Conservation (phyloP, 1,284 basidiomycete genomes). For the Apiotrichum siamense region DNA sequence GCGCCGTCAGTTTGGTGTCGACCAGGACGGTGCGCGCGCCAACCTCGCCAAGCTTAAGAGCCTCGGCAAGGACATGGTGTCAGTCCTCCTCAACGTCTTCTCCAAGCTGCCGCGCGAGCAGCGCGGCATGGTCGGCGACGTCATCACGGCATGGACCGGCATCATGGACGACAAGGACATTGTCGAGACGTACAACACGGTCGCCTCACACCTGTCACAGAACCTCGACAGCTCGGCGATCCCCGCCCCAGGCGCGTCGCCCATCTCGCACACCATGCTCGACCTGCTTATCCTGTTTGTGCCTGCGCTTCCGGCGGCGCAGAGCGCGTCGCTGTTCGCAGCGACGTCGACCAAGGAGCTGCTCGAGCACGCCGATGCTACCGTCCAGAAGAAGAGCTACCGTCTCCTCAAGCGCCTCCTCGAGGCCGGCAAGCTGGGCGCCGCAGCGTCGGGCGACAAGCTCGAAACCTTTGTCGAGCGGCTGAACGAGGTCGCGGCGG, state of each 20-base stretch:
- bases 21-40: constrained; percentile 57
- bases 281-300: constrained; percentile 84
- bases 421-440: constrained; percentile 57
- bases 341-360: constrained; percentile 43
- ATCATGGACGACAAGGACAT: constrained; percentile 75
- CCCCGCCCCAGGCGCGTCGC: constrained; percentile 42
- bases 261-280: constrained; percentile 70
- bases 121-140: constrained; percentile 78
- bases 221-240: constrained; percentile 54
- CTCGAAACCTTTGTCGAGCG: constrained; percentile 55
- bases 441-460: constrained; percentile 51
- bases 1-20: constrained; percentile 51
- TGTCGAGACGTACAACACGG: constrained; percentile 70
- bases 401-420: constrained; percentile 72
- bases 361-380: constrained; percentile 64
- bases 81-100: constrained; percentile 96
- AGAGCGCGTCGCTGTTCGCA: constrained; percentile 61
- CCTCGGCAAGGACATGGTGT: constrained; percentile 85
- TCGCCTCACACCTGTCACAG: constrained; percentile 68
- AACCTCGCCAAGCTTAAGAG: constrained; percentile 70
- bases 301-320: constrained; percentile 62
- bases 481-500: constrained; percentile 56
- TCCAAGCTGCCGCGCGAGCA: constrained; percentile 70
- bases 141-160: constrained; percentile 76
- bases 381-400: constrained; percentile 93